A percentile compares a stretch with the other conserved stretches of the same genome.
Evolutionary conservation across 75 land plant genomes (phyloP).

Genomic region (Adiantum capillusveneris): DNA sequence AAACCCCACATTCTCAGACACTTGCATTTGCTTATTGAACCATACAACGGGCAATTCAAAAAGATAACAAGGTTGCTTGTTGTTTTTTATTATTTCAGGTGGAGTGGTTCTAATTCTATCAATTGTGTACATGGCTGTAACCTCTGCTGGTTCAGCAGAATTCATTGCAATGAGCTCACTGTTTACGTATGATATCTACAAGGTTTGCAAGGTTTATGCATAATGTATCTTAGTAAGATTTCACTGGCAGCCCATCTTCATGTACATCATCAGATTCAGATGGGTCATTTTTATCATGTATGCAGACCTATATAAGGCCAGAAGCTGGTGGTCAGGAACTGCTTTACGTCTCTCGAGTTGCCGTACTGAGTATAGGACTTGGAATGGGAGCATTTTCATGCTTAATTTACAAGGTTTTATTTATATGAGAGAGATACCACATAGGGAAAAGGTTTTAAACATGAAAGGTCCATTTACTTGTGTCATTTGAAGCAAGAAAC

Average conservation of each 20-base stretch:
- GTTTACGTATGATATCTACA: slow-evolving; percentile 1
- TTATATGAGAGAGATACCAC: too few relatives aligned
- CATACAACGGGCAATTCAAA: too few relatives aligned
- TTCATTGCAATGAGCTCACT: slow-evolving; percentile 6
- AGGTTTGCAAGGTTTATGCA: not conserved
- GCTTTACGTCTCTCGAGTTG: not conserved
- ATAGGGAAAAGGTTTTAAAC: too few relatives aligned
- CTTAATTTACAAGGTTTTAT: not conserved
- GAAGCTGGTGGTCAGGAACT: not conserved
- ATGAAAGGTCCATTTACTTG: too few relatives aligned
- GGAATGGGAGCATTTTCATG: slow-evolving; percentile 1
- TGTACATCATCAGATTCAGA: too few relatives aligned
- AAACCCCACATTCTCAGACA: too few relatives aligned
- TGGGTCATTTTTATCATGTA: not conserved
- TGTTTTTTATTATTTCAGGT: not conserved
- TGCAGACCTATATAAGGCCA: not conserved
- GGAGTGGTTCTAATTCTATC: not conserved
- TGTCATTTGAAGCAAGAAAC: too few relatives aligned
- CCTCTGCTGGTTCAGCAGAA: slow-evolving; percentile 4
- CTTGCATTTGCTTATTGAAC: too few relatives aligned
- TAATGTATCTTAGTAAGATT: not conserved
- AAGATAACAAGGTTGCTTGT: too few relatives aligned
- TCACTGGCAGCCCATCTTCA: not conserved
- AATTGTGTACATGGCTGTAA: slow-evolving; percentile 4
- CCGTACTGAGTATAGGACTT: not conserved